Base-by-base conservation (phyloP, 257 asterid genomes). In the Nicotiana undulata region DNA sequence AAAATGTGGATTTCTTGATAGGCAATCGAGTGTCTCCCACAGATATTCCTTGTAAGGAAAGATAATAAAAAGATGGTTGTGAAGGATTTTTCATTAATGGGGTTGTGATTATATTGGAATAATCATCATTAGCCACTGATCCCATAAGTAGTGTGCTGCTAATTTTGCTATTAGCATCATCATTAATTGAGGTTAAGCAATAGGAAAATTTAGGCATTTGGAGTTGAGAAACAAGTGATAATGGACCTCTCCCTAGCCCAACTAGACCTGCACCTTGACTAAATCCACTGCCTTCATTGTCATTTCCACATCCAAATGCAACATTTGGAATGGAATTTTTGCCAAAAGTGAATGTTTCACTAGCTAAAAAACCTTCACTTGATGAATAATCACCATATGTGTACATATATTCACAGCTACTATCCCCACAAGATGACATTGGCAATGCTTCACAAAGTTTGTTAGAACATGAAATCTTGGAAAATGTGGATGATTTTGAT, bases 271-370 rank as follows among this genome's bases (percentile, higher is more conserved):
- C 93, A 0, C 96, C 98, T 83, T 88, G 94, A n/a, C 81, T 85
- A 59, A 94, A 93, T 26, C 94, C 94, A 24, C 85, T 81, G 1
- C 97, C 97, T 20, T 93, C 91, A 59, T 94, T 94, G 17, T 90
- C 91, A 5, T 77, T 82, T 3, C 98, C 98, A n/a, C 98, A 94
- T 4, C 98, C 98, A 44, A 94, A 94, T 44, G 88, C 97, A 1
- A 94, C 75, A 6, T 87, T 84, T 0, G 86, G 86, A 5, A 92
- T 80, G 1, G 93, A 75, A 15, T 79, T 91, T 2, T 88, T 40
- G 13, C 86, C 93, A 26, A 94, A 90, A 2, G 88, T 85, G 76
- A 94, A 92, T 2, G 92, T 90, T 22, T 94, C 98, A 2, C 84
- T 83, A 0, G 91, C 96, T 91, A 93, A 76, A 9, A 87, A 32